Percentiles rank a stretch among this genome's conserved stretches.
Evolutionary conservation across 805 yeast species (phyloP).

Genomic region (Yarrowia sp.): DNA sequence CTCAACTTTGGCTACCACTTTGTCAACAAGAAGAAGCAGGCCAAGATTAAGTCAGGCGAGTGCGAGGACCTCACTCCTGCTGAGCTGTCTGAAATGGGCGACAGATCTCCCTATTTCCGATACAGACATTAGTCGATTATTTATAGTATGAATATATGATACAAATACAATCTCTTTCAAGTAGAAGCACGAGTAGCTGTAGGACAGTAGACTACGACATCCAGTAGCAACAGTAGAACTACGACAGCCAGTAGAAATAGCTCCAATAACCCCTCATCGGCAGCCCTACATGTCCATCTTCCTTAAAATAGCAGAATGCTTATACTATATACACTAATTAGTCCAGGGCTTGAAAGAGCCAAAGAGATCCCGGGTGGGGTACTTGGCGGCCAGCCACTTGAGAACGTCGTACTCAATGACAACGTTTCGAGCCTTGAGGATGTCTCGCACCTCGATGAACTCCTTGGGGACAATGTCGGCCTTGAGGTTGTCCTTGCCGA

Average conservation of each 20-base stretch:
- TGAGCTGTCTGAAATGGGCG: constrained; percentile 9
- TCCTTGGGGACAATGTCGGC: constrained; percentile 69
- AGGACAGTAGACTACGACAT: too few species aligned
- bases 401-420: constrained; percentile 43
- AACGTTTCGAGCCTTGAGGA: constrained; percentile 74
- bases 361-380: constrained; percentile 25
- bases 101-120: background rate
- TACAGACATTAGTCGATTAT: constrained; percentile 6
- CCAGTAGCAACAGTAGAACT: too few species aligned
- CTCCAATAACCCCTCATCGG: too few species aligned
- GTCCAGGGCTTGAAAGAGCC: constrained; percentile 26
- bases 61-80: background rate
- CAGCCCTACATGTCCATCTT: background rate
- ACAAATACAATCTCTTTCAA: background rate
- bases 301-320: background rate
- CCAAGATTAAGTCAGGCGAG: background rate
- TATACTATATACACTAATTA: constrained; percentile 24
- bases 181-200: too few species aligned
- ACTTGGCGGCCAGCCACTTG: constrained; percentile 50
- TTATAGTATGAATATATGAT: background rate
- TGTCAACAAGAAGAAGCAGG: constrained; percentile 6
- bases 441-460: constrained; percentile 75
- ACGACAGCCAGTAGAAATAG: too few species aligned
- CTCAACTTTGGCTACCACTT: constrained; percentile 9
- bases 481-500: constrained; percentile 35